Evolutionary conservation across 202 grass and related monocot species (phyloP), one percentile per base, ranked within the genome.

Genomic region (Saccharum hybrid): DNA sequence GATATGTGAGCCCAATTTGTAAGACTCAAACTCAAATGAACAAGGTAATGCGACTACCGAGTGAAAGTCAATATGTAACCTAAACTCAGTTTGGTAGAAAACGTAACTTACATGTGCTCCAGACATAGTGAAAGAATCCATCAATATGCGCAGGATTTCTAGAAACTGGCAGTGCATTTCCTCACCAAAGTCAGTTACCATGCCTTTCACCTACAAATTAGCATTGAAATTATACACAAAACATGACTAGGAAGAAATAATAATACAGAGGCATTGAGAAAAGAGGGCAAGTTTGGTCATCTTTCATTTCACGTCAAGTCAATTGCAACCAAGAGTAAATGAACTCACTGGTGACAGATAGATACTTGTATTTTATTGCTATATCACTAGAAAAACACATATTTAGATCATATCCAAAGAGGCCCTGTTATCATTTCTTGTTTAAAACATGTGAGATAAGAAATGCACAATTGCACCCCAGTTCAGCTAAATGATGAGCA

Each of bases 111-210:
- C 96, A 88, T 99, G 96, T 80, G 88, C 82, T 69, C 93, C 93
- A 86, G 93, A 88, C 82, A 87, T 91, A 66, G 86, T 88, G 73
- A 89, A 96, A 82, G 91, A 96, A 86, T 99, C 96, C 66, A 99
- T 83, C 86, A 96, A 89, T 89, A 99, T 99, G 23, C 96, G 93
- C 66, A 99, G 88, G 57, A 99, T 96, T 88, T 99, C 96, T 75
- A 92, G 91, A 82, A 99, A 99, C 51, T 96, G 96, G 51, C 93
- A 99, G 77, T 96, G 96, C 96, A 99, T 96, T 79, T 94, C 89
- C 90, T 99, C 96, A 75, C 96, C 88, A 26, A 99, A 90, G 43
- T 99, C 93, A 63, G 89, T 96, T 77, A 94, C 86, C 91, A 99
- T 99, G 57, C 93, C 96, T 84, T 92, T 90, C 70, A 99, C 97